These are phyloP conservation scores for Hydnomerulius pinastri DNA, from an alignment of 768 basidiomycete genomes.

Conservation along the genomic window DNA sequence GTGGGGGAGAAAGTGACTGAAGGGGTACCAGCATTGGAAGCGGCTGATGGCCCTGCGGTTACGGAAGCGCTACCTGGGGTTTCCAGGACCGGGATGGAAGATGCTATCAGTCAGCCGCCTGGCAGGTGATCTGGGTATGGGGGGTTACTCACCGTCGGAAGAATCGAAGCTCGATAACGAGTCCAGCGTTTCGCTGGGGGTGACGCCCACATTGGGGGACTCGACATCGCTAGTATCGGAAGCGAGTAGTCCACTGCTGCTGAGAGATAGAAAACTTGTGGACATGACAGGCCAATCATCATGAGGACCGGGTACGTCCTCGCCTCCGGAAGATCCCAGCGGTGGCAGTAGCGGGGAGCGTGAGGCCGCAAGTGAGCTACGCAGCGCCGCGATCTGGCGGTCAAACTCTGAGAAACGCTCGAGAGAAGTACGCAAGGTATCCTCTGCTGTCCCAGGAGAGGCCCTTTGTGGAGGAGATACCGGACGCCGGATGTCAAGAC, in stretches of 20 bases:
- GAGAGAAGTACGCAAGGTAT: slow-evolving; percentile 44
- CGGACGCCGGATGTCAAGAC: slow-evolving; percentile 22
- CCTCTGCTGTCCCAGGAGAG: slow-evolving; percentile 28
- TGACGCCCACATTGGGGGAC: slow-evolving; percentile 10
- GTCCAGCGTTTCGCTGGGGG: slow-evolving; percentile 10
- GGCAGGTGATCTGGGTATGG: slow-evolving; percentile 6
- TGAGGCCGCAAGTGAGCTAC: slow-evolving; percentile 37
- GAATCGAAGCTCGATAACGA: slow-evolving; percentile 19
- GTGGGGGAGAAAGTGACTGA: slow-evolving; percentile 18
- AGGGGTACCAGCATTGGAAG: slow-evolving; percentile 16
- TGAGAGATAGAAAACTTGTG: slow-evolving; percentile 21
- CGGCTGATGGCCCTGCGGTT: slow-evolving; percentile 7
- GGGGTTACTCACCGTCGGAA: slow-evolving; percentile 24
- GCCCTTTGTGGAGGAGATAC: slow-evolving; percentile 14
- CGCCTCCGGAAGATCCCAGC: slow-evolving; percentile 19
- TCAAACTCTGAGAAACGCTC: slow-evolving; percentile 59
- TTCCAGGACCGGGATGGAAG: slow-evolving; percentile 3
- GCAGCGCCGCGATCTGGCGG: slow-evolving; percentile 50
- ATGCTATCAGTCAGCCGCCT: slow-evolving; percentile 14
- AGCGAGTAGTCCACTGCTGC: slow-evolving; percentile 4
- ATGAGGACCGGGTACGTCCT: slow-evolving; percentile 14
- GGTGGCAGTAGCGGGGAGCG: slow-evolving; percentile 30
- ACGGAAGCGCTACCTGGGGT: slow-evolving; percentile 13
- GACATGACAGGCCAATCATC: slow-evolving; percentile 19
- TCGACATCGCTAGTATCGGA: slow-evolving; percentile 7